A percentile compares a stretch with the other conserved stretches of the same genome.
Evolutionary conservation across 2,329 filamentous ascomycete genomes (phyloP).

Genomic region (Aspergillus ochraceoroseus): DNA sequence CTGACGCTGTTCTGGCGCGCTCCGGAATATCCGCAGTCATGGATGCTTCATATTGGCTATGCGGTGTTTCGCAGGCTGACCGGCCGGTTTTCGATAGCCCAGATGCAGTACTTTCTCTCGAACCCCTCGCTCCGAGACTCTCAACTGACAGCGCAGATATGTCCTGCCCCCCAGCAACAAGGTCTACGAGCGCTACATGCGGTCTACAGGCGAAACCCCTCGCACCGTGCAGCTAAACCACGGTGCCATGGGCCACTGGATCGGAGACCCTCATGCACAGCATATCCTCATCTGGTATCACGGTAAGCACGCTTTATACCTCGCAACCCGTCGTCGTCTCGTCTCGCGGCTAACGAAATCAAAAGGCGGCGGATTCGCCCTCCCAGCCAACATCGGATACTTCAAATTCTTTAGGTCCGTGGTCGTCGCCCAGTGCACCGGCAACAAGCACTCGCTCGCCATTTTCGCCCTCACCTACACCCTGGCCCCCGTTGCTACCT

Average conservation of each 20-base stretch:
- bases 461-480: conserved; percentile 53
- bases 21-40: conserved; percentile 28
- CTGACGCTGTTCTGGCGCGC: conserved; percentile 29
- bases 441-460: conserved; percentile 42
- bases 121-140: background rate
- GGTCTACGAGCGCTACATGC: conserved; percentile 29
- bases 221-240: conserved; percentile 31
- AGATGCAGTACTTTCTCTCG: conserved; percentile 32
- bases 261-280: conserved; percentile 35
- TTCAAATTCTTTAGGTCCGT: conserved; percentile 48
- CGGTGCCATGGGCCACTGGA: conserved; percentile 38
- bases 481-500: conserved; percentile 42
- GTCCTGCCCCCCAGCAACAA: conserved; percentile 25
- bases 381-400: conserved; percentile 47
- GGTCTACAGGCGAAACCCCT: conserved; percentile 21
- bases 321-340: background rate
- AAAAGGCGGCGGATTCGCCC: conserved; percentile 53
- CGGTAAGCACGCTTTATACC: conserved; percentile 21
- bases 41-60: conserved; percentile 35
- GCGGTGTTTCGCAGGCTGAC: conserved; percentile 33
- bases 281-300: conserved; percentile 41
- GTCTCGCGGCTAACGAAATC: background rate
- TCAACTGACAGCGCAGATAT: conserved; percentile 15
- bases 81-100: conserved; percentile 23
- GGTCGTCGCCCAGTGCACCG: conserved; percentile 38